Conservation (phyloP, 257 asterid species). For the Solanum phureja region DNA sequence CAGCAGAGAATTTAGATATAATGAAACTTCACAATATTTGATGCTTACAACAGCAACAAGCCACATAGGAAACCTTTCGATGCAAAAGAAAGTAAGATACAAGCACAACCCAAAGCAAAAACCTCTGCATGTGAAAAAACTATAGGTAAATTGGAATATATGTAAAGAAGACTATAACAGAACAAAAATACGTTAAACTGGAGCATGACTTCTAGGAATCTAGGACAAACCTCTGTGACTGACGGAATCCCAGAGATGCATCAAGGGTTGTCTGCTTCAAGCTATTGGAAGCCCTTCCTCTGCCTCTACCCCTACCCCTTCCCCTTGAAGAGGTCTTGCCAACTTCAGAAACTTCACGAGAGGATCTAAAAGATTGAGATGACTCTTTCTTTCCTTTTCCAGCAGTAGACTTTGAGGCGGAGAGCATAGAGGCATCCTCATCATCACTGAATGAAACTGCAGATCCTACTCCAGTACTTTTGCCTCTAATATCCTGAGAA, state of each 20-base stretch:
- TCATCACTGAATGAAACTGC: conserved; percentile 80
- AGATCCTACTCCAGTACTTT: conserved; percentile 36
- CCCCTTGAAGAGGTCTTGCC: conserved; percentile 72
- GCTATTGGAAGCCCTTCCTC: conserved; percentile 61
- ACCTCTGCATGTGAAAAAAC: neutral
- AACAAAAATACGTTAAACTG: neutral
- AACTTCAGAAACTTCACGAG: conserved; percentile 45
- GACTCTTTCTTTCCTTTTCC: conserved; percentile 49
- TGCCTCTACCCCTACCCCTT: conserved; percentile 77
- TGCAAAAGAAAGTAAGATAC: neutral
- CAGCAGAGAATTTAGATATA: neutral
- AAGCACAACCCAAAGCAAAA: neutral
- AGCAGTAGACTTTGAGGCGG: conserved; percentile 46
- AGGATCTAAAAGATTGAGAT: conserved; percentile 51
- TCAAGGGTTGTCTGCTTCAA: conserved; percentile 93
- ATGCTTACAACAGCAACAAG: neutral
- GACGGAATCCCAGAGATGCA: conserved; percentile 62
- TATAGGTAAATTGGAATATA: neutral
- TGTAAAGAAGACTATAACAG: neutral
- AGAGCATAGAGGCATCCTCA: conserved; percentile 43
- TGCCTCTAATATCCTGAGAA: conserved; percentile 36
- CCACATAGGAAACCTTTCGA: neutral
- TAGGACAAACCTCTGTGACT: conserved; percentile 56
- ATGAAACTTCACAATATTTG: neutral
- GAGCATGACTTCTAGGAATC: neutral